Evolutionary conservation across 768 basidiomycete genomes (phyloP), one percentile per base, ranked within the genome.

Genomic region (Trametes cubensis): DNA sequence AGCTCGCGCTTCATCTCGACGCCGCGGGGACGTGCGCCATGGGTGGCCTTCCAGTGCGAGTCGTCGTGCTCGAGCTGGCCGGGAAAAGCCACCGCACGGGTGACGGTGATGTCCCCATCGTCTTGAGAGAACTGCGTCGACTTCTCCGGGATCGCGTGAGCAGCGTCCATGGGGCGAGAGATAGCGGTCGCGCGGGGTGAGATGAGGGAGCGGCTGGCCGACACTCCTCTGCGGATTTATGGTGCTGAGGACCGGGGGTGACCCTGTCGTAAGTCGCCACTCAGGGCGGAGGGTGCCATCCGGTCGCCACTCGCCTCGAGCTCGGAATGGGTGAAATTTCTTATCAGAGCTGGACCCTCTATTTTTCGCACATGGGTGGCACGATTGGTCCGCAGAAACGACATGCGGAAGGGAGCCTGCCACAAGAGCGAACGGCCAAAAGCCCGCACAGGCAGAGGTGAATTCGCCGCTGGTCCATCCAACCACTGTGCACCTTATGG

Each of bases 1-100:
- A 87, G 71, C 58, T 85, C 81, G 55, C 82, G 80, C 61, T 81
- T 83, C 82, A 87, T 80, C 69, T 85, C 85, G 50, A 80, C 78
- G 15, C 85, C 85, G 63, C 80, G 80, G 39, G 82, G 82, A 48
- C 84, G 81, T 34, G 71, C 44, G 21, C 51, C 64, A 49, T 69
- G 68, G 20, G 65, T 63, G 25, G 66, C 50, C 64, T 71, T 74
- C 62, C 71, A 70, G n/a, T 74, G 70, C 15, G 42, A 40, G 18
- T 66, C 66, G 21, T 67, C 73, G 42, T 68, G 61, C 50, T 78
- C 77, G 40, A 39, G 21, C 18, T 55, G 42, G 20, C 77, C 73
- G 25, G 82, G 82, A 69, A 85, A 85, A 30, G 78, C 83, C 42
- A 86, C 81, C 17, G 80, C 76, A 47, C 84, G 81, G 21, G 70